Evolutionary conservation across 2,329 filamentous ascomycete genomes (phyloP), one percentile per base, ranked within the genome.

Genomic region (Emmonsiellopsis sp.): DNA sequence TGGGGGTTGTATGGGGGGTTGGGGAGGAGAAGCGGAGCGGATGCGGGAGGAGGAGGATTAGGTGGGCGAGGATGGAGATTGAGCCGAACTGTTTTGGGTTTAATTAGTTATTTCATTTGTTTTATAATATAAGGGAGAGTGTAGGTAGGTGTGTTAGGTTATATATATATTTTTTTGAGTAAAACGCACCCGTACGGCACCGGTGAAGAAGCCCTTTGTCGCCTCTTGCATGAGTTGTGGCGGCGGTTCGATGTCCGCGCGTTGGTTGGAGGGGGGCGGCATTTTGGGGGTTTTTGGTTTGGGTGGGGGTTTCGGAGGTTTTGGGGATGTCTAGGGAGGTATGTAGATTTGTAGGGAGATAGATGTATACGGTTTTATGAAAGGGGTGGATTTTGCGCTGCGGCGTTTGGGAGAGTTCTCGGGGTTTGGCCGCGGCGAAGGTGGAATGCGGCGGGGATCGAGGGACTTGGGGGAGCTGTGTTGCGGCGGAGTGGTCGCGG

Each of bases 1-100:
- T 57, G 35, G 13, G 45, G 40, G 50, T 52, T 26, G 61, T 54
- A 16, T 61, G 55, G 4, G 61, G 46, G 8, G 68, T 62, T 1
- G 67, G 54, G 48, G 67, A 56, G 47, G 64, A 58, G 58, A 73
- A 73, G 52, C 65, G 68, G 55, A 73, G 70, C 2, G 71, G 71
- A 55, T 73, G 71, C 20, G 70, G 71, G 48, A 72, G 65, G 51
- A 63, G 66, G 56, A 76, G 61, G 54, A 73, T 71, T 64, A 75
- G 67, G 59, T 76, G 73, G 2, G 71, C 68, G 26, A 74, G 61
- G 53, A 76, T 69, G n/a, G 72, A 74, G 54, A 75, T 68, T 34
- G 71, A 70, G 57, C 71, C 72, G 59, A 73, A 76, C 71, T 73
- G 32, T 38, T 42, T 15, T 47, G 34, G 34, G 34, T 50, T 43